Percentiles rank a stretch among this genome's conserved stretches.
These are phyloP conservation scores for Dendrobium officinale DNA, from an alignment of 106 monocot species.

Conservation along the genomic window DNA sequence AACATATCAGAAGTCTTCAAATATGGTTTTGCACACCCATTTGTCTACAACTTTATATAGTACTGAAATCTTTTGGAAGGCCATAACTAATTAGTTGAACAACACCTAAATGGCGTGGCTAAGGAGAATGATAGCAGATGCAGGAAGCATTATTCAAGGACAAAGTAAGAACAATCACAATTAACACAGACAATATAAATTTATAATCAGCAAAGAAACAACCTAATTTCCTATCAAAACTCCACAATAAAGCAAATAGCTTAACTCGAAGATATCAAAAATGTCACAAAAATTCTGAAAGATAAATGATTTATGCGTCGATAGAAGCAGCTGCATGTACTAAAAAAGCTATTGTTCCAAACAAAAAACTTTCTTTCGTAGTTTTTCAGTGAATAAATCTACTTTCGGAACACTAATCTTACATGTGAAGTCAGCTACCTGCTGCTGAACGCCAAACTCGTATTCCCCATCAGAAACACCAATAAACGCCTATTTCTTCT, in stretches of 20 bases:
- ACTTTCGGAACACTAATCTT: neutral
- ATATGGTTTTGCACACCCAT: too few species aligned
- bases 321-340: neutral
- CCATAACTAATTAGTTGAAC: too few species aligned
- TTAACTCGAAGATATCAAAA: neutral
- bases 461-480: neutral
- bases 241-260: neutral
- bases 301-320: neutral
- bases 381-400: neutral
- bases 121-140: too few species aligned
- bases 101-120: too few species aligned
- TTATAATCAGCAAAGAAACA: too few species aligned
- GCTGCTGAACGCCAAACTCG: neutral
- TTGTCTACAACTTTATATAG: too few species aligned
- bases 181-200: too few species aligned
- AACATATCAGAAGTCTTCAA: too few species aligned
- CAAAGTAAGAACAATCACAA: too few species aligned
- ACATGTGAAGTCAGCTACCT: neutral
- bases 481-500: constrained; percentile 43
- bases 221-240: neutral
- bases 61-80: too few species aligned
- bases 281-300: neutral
- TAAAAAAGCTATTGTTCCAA: neutral
- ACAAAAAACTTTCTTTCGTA: neutral
- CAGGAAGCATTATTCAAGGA: too few species aligned